Percentiles rank a stretch among this genome's conserved stretches.
Conservation (phyloP, 495 filamentous ascomycete species). For the Xylaria flabelliformis region DNA sequence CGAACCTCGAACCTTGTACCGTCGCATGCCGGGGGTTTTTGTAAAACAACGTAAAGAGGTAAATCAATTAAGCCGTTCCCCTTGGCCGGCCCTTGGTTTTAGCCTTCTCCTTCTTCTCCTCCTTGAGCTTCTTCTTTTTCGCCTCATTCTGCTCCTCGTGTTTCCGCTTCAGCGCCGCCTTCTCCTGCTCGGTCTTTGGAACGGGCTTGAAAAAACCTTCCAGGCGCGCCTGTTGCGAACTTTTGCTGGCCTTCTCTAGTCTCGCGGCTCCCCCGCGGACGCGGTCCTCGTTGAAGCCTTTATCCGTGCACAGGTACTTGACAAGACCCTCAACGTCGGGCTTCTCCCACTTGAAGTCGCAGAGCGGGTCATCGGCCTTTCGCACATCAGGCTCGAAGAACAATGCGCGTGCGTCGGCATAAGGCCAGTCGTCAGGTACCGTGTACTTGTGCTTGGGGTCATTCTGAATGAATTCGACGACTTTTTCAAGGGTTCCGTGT, state of each 20-base stretch:
- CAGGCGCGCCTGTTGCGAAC: conserved; percentile 85
- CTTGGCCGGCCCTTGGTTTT: conserved; percentile 86
- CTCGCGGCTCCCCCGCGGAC: conserved; percentile 77
- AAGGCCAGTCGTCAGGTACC: conserved; percentile 93
- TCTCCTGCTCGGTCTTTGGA: conserved; percentile 85
- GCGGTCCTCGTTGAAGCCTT: conserved; percentile 95
- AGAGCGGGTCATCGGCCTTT: conserved; percentile 81
- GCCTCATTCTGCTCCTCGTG: conserved; percentile 86
- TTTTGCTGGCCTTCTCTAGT: conserved; percentile 87
- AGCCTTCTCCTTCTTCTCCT: conserved; percentile 88
- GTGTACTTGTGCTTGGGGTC: conserved; percentile 78
- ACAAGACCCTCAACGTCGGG: conserved; percentile 90
- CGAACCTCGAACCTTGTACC: background rate
- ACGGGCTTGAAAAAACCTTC: conserved; percentile 97
- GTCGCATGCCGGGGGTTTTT: background rate
- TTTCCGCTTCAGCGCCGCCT: conserved; percentile 86
- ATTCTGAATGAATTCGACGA: conserved; percentile 77
- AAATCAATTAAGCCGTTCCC: conserved; percentile 41
- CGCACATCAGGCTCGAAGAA: conserved; percentile 90
- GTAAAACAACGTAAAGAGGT: background rate
- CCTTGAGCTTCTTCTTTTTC: conserved; percentile 93
- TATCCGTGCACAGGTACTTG: conserved; percentile 87
- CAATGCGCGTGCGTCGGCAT: conserved; percentile 84
- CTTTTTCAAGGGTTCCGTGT: conserved; percentile 82
- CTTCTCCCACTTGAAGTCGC: conserved; percentile 96